phyloP scores from a whole-genome alignment of 1,284 basidiomycete species.

The Leccinum fallax region DNA sequence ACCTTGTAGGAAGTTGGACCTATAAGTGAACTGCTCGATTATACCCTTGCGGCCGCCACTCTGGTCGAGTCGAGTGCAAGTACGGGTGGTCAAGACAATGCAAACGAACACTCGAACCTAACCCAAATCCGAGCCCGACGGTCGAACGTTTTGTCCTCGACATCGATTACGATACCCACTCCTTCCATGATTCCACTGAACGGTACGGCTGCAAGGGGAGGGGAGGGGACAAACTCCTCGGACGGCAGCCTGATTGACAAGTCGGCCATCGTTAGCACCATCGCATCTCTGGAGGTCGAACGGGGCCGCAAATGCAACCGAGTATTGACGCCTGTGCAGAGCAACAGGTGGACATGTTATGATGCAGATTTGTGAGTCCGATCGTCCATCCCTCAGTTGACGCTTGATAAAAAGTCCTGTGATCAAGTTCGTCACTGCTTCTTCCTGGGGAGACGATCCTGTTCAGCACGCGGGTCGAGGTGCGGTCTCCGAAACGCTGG shows the following conservation, averaged over 20 bases:
- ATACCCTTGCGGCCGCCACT: constrained; percentile 15
- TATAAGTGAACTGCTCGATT: constrained; percentile 39
- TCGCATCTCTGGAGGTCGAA: constrained; percentile 19
- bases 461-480: constrained; percentile 56
- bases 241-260: constrained; percentile 51
- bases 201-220: constrained; percentile 28
- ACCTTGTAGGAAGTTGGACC: constrained; percentile 37
- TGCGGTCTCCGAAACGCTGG: constrained; percentile 54
- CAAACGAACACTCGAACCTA: not conserved
- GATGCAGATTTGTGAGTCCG: constrained; percentile 44
- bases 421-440: constrained; percentile 44
- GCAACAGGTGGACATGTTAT: constrained; percentile 43
- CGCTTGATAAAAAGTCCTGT: not conserved
- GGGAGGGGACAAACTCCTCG: constrained; percentile 46
- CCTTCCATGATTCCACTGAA: constrained; percentile 16
- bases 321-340: constrained; percentile 58
- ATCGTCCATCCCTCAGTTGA: not conserved
- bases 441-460: constrained; percentile 50
- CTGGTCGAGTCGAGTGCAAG: not conserved
- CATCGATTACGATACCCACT: constrained; percentile 34
- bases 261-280: constrained; percentile 38
- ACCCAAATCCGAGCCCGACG: not conserved
- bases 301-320: constrained; percentile 50
- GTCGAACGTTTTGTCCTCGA: constrained; percentile 6
- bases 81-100: not conserved